Evolutionary conservation across 129 eudicot species (phyloP).

Genomic region (Chrysanthemum seticuspe): DNA sequence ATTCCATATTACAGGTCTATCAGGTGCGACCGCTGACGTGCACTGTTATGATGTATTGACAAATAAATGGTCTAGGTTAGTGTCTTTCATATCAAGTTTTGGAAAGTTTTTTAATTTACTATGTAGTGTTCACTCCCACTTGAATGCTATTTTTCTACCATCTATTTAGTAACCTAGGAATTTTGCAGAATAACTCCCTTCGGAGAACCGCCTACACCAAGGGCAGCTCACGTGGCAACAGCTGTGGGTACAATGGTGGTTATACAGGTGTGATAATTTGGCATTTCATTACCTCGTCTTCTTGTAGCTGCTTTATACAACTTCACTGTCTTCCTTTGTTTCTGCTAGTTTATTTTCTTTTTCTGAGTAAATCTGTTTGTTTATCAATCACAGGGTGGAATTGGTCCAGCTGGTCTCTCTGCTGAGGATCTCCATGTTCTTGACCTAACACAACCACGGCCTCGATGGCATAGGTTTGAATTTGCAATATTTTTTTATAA

Average conservation of each 20-base stretch:
- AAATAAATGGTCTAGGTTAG: conserved; percentile 97
- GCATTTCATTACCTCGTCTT: conserved; percentile 4
- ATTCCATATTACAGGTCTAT: conserved; percentile 67
- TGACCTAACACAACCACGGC: conserved; percentile 77
- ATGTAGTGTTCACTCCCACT: not conserved
- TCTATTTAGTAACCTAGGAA: not conserved
- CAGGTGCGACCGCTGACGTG: conserved; percentile 98
- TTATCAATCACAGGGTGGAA: conserved; percentile 68
- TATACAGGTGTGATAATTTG: conserved; percentile 62
- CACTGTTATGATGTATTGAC: conserved; percentile 91
- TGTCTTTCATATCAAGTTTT: conserved; percentile 3
- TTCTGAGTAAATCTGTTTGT: not conserved
- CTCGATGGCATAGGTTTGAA: conserved; percentile 90
- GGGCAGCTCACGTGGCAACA: conserved; percentile 99
- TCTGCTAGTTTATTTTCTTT: not conserved
- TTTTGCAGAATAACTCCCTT: conserved; percentile 80
- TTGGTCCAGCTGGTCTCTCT: conserved; percentile 90
- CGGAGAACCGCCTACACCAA: conserved; percentile 98
- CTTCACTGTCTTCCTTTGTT: not conserved
- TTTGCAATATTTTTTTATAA: conserved; percentile 8
- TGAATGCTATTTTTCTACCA: conserved; percentile 7
- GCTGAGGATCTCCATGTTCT: conserved; percentile 90
- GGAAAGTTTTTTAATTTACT: not conserved
- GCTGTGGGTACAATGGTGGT: conserved; percentile 99
- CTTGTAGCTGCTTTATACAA: not conserved